Percentiles rank a stretch among this genome's conserved stretches.
These are phyloP conservation scores for Gleditsia sinensis DNA, from an alignment of 306 rosid genomes.

Conservation along the genomic window DNA sequence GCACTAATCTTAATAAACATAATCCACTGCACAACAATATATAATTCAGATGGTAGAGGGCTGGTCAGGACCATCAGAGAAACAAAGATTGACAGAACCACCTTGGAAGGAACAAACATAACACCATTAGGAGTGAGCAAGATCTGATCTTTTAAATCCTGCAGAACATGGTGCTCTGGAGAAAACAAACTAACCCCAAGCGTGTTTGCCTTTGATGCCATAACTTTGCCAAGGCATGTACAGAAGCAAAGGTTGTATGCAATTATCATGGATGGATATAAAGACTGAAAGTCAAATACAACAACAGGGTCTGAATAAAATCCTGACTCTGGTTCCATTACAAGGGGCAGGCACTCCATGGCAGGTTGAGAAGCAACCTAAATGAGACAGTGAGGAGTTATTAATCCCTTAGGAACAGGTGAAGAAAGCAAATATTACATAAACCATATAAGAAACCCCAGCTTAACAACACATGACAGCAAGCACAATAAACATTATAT, in stretches of 20 bases:
- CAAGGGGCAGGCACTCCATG: slow-evolving; percentile 96
- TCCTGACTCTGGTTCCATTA: slow-evolving; percentile 97
- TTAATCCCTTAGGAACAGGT: slow-evolving; percentile 14
- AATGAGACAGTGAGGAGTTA: slow-evolving; percentile 34
- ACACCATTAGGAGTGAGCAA: slow-evolving; percentile 91
- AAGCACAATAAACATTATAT: not conserved
- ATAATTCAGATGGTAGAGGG: not conserved
- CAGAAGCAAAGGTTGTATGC: slow-evolving; percentile 96
- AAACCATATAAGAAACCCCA: slow-evolving; percentile 4
- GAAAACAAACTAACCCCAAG: slow-evolving; percentile 85
- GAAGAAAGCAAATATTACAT: slow-evolving; percentile 24
- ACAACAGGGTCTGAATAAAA: slow-evolving; percentile 94
- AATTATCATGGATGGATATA: slow-evolving; percentile 97
- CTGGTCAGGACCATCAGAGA: not conserved
- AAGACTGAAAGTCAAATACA: slow-evolving; percentile 92
- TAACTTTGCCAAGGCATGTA: slow-evolving; percentile 88
- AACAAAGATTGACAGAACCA: slow-evolving; percentile 33
- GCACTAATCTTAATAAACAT: slow-evolving; percentile 24
- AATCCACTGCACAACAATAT: not conserved
- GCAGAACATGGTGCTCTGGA: slow-evolving; percentile 62
- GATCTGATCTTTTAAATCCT: slow-evolving; percentile 68
- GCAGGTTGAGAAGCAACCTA: slow-evolving; percentile 99
- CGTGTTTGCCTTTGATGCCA: slow-evolving; percentile 62
- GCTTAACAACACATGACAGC: slow-evolving; percentile 1
- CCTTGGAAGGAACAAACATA: slow-evolving; percentile 88